phyloP scores from a whole-genome alignment of 371 early-diverging fungal genomes.

The Haplosporangium sp. region DNA sequence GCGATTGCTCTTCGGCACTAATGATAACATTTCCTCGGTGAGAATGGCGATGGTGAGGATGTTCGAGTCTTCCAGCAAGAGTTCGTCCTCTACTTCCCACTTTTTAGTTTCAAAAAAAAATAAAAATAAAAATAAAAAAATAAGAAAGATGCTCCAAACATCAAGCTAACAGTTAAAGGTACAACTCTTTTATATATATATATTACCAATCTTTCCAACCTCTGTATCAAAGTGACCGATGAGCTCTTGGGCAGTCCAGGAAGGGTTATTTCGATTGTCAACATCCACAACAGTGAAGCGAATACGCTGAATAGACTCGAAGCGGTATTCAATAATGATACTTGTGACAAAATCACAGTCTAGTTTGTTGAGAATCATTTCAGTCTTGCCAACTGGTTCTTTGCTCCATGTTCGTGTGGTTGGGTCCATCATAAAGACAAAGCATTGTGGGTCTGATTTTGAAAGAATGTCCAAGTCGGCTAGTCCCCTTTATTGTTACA shows the following conservation, averaged over 20 bases:
- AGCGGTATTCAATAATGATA: conserved; percentile 60
- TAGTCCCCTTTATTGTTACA: conserved; percentile 30
- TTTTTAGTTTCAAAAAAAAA: neutral
- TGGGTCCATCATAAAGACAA: conserved; percentile 46
- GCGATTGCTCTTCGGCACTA: conserved; percentile 46
- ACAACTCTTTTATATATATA: too few relatives aligned
- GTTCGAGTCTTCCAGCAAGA: conserved; percentile 38
- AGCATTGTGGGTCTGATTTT: conserved; percentile 57
- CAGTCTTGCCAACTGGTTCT: conserved; percentile 56
- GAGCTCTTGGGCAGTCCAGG: conserved; percentile 58
- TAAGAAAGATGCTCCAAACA: neutral
- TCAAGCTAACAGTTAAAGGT: neutral
- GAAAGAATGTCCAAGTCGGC: conserved; percentile 55
- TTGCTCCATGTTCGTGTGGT: conserved; percentile 45
- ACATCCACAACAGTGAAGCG: conserved; percentile 61
- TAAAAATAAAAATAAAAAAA: neutral
- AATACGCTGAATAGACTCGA: conserved; percentile 61
- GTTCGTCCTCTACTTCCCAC: conserved; percentile 48
- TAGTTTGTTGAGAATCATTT: conserved; percentile 59
- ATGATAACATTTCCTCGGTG: conserved; percentile 45
- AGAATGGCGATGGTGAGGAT: conserved; percentile 30
- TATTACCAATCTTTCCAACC: conserved; percentile 56
- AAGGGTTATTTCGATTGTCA: conserved; percentile 50
- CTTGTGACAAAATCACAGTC: conserved; percentile 61
- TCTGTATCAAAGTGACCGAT: conserved; percentile 60